Evolutionary conservation across 495 filamentous ascomycete species (phyloP).

Genomic region (Xanthoparmelia taractica): DNA sequence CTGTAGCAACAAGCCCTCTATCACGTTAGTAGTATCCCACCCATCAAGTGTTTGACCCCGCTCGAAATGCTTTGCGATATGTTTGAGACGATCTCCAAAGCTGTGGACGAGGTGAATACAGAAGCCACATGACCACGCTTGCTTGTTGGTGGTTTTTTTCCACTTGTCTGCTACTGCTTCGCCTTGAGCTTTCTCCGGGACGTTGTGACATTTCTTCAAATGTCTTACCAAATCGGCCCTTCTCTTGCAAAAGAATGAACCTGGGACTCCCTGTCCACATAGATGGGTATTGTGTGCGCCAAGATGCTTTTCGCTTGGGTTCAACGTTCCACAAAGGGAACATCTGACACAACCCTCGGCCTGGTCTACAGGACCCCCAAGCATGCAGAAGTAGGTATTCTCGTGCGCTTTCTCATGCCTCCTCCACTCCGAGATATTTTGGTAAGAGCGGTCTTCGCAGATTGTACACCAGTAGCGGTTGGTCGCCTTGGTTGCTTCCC

Average conservation of each 20-base stretch:
- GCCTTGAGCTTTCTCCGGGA: no score
- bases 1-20: no score
- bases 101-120: no score
- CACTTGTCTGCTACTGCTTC: no score
- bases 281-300: background rate
- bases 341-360: background rate
- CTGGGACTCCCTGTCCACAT: background rate
- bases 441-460: background rate
- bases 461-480: constrained; percentile 2
- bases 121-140: no score
- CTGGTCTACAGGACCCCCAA: background rate
- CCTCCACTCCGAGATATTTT: background rate
- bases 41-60: no score
- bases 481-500: constrained; percentile 1
- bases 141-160: no score
- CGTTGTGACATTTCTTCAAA: no score
- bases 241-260: background rate
- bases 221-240: no score
- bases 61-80: no score
- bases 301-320: constrained; percentile 6
- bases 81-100: no score
- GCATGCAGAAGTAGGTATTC: constrained; percentile 9
- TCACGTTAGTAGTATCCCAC: no score
- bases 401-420: constrained; percentile 8
- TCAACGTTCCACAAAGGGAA: background rate